Evolutionary conservation across 2,329 filamentous ascomycete genomes (phyloP), one percentile per base, ranked within the genome.

Genomic region (Calonectria ilicicola): DNA sequence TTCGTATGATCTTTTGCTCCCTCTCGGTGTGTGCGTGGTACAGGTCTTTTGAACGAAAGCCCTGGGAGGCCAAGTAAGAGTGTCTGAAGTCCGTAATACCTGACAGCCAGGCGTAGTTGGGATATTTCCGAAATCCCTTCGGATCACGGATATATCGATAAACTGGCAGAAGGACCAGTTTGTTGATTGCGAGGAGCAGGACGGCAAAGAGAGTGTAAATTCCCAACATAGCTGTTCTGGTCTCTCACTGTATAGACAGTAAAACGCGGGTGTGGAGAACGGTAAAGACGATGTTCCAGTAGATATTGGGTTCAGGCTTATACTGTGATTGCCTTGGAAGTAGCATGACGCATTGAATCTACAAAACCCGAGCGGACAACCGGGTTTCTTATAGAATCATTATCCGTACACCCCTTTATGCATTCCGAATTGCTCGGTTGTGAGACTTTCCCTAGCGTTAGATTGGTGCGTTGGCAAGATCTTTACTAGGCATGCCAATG

Each of bases 11-110:
- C 1, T 77, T 76, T 1, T 86, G 74, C 5, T 62, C 49, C 2
- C 38, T 62, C 69, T 83, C 68, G 86, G 40, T 84, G 79, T 89
- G 87, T 21, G 86, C 75, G 67, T 86, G 84, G 84, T 86, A 7
- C 83, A 86, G 56, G 86, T 87, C 75, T 85, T 83, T n/a, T 83
- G 86, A 26, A 85, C 88, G 72, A 87, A 86, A 73, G 81, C 65
- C 77, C 65, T 81, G 74, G 4, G 79, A 74, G 27, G 76, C 35
- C 40, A 73, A 26, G 58, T 74, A 27, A 58, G 69, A 35, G 56
- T 71, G 73, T 10, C 68, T 51, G 26, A 75, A 26, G 4, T 74
- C 69, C 5, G 75, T 73, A 6, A 77, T 15, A 12, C 73, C 74
- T 3, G 74, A 73, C 12, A 74, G 29, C 7, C 51, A 17, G 17